Evolutionary conservation across 2,329 filamentous ascomycete species (phyloP).

Genomic region (Herpomyces periplanetae): DNA sequence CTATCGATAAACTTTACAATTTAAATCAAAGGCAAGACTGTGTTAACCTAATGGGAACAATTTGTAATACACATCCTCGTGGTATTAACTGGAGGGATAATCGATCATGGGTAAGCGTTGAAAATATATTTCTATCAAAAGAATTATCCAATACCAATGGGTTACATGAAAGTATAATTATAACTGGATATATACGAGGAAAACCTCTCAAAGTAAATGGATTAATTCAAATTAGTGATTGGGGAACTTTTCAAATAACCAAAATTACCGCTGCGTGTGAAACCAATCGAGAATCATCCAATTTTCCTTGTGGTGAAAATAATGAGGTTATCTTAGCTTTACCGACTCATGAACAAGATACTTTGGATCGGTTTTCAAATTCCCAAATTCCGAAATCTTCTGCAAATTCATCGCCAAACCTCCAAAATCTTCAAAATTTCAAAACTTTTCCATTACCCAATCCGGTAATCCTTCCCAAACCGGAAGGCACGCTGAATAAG

Average conservation of each 20-base stretch:
- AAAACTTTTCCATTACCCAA: no score
- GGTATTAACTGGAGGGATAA: constrained; percentile 85
- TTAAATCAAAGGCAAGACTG: constrained; percentile 64
- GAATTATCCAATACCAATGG: constrained; percentile 9
- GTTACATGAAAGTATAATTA: constrained; percentile 16
- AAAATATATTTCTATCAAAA: constrained; percentile 20
- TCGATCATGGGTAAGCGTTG: constrained; percentile 71
- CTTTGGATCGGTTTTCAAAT: no score
- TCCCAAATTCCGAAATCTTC: no score
- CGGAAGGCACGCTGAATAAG: no score
- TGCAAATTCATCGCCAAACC: no score
- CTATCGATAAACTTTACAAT: constrained; percentile 60
- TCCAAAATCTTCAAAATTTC: no score
- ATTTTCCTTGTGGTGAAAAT: no score
- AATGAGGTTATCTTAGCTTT: no score
- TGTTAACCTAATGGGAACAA: constrained; percentile 49
- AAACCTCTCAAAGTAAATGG: constrained; percentile 59
- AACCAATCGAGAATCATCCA: no score
- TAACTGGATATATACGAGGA: constrained; percentile 57
- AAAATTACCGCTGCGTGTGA: constrained; percentile 55
- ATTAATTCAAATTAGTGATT: constrained; percentile 60
- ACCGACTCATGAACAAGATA: no score
- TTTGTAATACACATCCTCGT: constrained; percentile 72
- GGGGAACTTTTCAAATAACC: constrained; percentile 69
- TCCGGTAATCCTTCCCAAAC: no score